These are phyloP conservation scores for Asterella californica DNA, from an alignment of 225 moss, liverwort and hornwort genomes.

Conservation along the genomic window DNA sequence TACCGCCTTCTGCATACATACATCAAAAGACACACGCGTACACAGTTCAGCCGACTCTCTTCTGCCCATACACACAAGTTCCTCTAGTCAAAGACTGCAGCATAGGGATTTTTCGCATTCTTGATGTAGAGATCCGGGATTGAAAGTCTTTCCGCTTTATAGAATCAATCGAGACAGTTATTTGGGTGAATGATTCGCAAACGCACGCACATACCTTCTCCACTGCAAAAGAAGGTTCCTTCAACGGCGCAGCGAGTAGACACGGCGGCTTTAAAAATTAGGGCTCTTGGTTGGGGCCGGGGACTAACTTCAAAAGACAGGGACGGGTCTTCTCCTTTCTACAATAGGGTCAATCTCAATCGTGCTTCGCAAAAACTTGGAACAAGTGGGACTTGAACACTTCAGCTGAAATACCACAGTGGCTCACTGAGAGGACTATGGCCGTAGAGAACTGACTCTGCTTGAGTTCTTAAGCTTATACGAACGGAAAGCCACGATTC, in stretches of 20 bases:
- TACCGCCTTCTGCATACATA: constrained; percentile 49
- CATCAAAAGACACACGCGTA: constrained; percentile 14
- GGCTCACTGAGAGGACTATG: constrained; percentile 26
- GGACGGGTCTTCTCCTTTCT: constrained; percentile 28
- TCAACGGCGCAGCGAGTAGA: constrained; percentile 42
- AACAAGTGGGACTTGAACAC: constrained; percentile 26
- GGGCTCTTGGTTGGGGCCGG: constrained; percentile 35
- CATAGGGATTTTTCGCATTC: constrained; percentile 3
- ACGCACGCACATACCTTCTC: constrained; percentile 39
- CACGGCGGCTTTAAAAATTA: constrained; percentile 35
- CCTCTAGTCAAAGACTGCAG: not conserved
- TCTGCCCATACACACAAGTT: not conserved
- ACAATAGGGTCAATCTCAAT: constrained; percentile 27
- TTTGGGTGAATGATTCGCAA: constrained; percentile 22
- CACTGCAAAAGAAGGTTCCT: constrained; percentile 38
- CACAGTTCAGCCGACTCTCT: not conserved
- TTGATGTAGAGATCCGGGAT: constrained; percentile 20
- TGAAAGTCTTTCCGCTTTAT: constrained; percentile 22
- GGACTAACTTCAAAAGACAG: constrained; percentile 29
- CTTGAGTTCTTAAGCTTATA: constrained; percentile 18
- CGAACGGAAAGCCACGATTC: constrained; percentile 21
- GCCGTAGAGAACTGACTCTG: constrained; percentile 16
- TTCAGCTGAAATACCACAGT: constrained; percentile 34
- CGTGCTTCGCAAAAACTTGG: constrained; percentile 27
- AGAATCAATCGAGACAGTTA: constrained; percentile 23